These are phyloP conservation scores for Larix kaempferi DNA, from an alignment of 75 land plant genomes.

Conservation along the genomic window DNA sequence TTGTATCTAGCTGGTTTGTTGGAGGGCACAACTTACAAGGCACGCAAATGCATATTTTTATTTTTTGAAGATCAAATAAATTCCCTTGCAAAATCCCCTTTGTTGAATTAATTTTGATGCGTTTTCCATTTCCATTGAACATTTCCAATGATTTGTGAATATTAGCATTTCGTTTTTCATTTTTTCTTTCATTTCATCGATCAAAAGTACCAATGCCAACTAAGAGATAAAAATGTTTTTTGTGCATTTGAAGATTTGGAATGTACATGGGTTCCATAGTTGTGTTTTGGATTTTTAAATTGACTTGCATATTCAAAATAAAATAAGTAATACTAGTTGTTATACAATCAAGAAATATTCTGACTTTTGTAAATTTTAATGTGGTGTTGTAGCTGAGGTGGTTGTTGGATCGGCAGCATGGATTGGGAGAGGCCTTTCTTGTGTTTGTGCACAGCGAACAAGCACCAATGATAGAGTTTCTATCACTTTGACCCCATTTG, in stretches of 20 bases:
- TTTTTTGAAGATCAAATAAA: too few species aligned
- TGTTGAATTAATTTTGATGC: too few species aligned
- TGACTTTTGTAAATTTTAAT: not conserved
- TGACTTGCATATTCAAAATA: not conserved
- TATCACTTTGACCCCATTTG: conserved; percentile 45
- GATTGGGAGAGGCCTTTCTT: conserved; percentile 66
- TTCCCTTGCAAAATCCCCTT: too few species aligned
- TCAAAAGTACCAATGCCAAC: not conserved
- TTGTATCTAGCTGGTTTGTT: too few species aligned
- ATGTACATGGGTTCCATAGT: not conserved
- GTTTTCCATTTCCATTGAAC: not conserved
- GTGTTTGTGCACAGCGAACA: conserved; percentile 64
- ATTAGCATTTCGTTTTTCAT: not conserved
- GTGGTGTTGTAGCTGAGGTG: conserved; percentile 37
- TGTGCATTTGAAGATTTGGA: not conserved
- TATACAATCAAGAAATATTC: conserved; percentile 5
- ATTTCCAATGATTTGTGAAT: not conserved
- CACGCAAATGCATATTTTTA: too few species aligned
- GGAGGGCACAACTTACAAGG: too few species aligned
- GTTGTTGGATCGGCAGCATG: conserved; percentile 67
- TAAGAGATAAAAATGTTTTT: not conserved
- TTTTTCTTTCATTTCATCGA: not conserved
- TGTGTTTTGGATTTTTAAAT: not conserved
- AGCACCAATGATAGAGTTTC: conserved; percentile 47
- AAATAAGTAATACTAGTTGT: not conserved